Percentiles rank a stretch among this genome's conserved stretches.
phyloP scores from a whole-genome alignment of 768 basidiomycete species.

The Boletus reticuloceps region DNA sequence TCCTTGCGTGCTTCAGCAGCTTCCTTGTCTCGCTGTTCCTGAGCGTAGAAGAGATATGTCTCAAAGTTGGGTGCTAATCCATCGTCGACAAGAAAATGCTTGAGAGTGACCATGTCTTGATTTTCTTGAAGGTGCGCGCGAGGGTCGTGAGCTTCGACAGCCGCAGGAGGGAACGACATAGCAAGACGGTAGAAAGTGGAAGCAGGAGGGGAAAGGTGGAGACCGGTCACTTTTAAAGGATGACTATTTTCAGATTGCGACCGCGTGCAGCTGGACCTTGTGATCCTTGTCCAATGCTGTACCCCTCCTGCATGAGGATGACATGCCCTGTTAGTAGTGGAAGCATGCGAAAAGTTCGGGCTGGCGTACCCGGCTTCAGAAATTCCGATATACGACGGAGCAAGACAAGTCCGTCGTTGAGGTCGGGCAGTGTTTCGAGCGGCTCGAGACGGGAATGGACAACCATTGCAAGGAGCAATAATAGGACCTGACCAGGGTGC shows the following conservation, averaged over 20 bases:
- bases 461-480: too few species aligned
- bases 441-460: too few species aligned
- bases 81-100: conserved; percentile 17
- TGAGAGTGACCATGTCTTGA: conserved; percentile 2
- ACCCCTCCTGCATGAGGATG: not conserved
- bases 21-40: conserved; percentile 29
- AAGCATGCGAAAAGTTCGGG: too few species aligned
- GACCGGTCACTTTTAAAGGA: conserved; percentile 3
- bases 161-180: conserved; percentile 23
- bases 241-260: not conserved
- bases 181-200: not conserved
- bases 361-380: too few species aligned
- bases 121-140: conserved; percentile 10
- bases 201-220: not conserved
- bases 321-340: not conserved
- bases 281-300: not conserved
- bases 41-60: conserved; percentile 31
- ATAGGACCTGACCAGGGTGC: too few species aligned
- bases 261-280: not conserved
- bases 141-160: conserved; percentile 17
- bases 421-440: too few species aligned
- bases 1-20: conserved; percentile 17
- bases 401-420: too few species aligned
- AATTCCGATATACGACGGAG: too few species aligned
- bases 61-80: conserved; percentile 26